Conservation (phyloP, 805 yeast genomes). For the Metschnikowia colocasiae region DNA sequence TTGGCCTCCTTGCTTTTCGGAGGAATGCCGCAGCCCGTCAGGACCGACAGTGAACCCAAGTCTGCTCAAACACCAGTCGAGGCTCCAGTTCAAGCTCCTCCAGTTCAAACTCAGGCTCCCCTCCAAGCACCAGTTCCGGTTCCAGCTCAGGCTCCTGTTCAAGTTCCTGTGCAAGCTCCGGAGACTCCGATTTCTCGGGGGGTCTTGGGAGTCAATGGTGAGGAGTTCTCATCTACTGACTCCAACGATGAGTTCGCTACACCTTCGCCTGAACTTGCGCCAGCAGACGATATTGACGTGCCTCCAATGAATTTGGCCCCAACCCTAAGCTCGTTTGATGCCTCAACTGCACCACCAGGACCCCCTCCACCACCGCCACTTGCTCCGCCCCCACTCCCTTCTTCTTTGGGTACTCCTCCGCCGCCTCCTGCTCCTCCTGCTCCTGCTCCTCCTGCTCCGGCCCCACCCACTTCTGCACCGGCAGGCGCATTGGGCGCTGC, state of each 20-base stretch:
- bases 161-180: background rate
- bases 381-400: constrained; percentile 9
- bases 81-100: background rate
- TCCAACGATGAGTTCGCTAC: constrained; percentile 17
- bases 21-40: constrained; percentile 42
- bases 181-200: background rate
- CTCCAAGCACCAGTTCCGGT: background rate
- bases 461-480: background rate
- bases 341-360: background rate
- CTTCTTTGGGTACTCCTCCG: background rate
- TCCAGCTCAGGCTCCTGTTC: background rate
- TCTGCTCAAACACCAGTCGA: background rate
- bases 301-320: constrained; percentile 18
- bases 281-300: constrained; percentile 3
- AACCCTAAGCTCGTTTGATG: constrained; percentile 8
- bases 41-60: background rate
- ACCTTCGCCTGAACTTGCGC: constrained; percentile 16
- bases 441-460: constrained; percentile 5
- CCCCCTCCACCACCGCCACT: background rate
- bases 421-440: background rate
- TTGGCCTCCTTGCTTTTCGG: constrained; percentile 53
- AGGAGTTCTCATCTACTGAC: constrained; percentile 9
- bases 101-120: background rate
- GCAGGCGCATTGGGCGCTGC: constrained; percentile 40
- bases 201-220: background rate